Evolutionary conservation across 345 rosid genomes (phyloP), one percentile per base, ranked within the genome.

Genomic region (Citrus sp.): DNA sequence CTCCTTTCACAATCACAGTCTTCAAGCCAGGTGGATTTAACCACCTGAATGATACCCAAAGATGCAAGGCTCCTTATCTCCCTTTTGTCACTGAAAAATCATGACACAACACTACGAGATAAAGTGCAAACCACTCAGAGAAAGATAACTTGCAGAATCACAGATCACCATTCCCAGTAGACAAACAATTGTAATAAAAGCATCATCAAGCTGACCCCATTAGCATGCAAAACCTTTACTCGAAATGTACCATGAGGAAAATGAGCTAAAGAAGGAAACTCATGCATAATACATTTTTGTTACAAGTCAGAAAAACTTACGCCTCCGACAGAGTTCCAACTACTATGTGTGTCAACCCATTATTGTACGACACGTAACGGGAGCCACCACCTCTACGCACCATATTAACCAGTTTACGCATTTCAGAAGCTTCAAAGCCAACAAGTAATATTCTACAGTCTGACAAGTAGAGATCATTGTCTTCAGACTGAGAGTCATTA

Each of bases 311-410:
- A 49, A 82, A 81, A n/a, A 80, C 88, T 92, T 89, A 94, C 99
- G 77, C 79, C 82, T 96, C 99, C 70, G 99, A 89, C 65, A 93
- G 98, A 83, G 86, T 83, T 83, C 98, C 98, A 77, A 94, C 92
- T 74, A 96, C 76, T 60, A 96, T 88, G 62, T 96, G 99, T 21
- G 99, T 96, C 88, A 96, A 88, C 83, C 87, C 89, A 73, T 91
- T 96, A 75, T 84, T 85, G 64, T 83, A 78, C 28, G 85, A 80
- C 77, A 88, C 78, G 86, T 88, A 92, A 72, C 95, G 92, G 12
- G 98, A 94, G 64, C 90, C 98, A 81, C 97, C 99, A 78, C 98
- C 97, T 87, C 79, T 84, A 9, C 93, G 90, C 81, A 89, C 88
- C 87, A 94, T 86, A 85, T 84, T 87, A 76, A 94, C 91, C 80